Evolutionary conservation across 768 basidiomycete genomes (phyloP), one percentile per base, ranked within the genome.

Genomic region (Leccinum olivaceopallidum): DNA sequence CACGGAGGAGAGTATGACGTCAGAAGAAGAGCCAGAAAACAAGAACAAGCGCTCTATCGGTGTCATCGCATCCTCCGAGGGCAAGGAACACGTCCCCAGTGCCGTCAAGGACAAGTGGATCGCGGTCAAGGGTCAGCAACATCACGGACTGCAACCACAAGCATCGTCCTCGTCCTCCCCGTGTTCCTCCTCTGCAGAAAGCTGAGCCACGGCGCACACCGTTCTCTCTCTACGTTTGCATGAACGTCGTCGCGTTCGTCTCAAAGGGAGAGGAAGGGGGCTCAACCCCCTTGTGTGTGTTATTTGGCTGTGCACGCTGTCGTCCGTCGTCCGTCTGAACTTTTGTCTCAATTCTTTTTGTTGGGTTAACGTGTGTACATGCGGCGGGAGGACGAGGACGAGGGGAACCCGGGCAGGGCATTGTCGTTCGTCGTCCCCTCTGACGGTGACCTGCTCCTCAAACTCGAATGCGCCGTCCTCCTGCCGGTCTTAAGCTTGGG

Each of bases 1-100:
- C 67, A 84, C 84, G 24, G 90, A 92, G 73, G 88, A 87, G 69
- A 89, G 88, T 68, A 76, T 88, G 64, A 87, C 88, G 4, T 89
- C 88, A 36, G 90, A 91, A 66, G 89, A 81, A 59, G 84, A 90
- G 68, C 69, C 71, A 22, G 82, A 85, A 44, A 83, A 82, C 67
- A 65, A 49, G 42, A 44, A 47, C 44, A 47, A 47, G 44, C 44
- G 44, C 44, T 20, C 44, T 4, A 47, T 47, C 20, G 44, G 69
- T 20, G 71, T 69, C 49, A 57, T 54, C 34, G 53, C 57, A 56
- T 54, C 57, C 5, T 47, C 58, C 6, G 61, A 68, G 26, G 32
- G 42, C 57, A 71, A 69, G 58, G 73, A 78, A 44, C 72, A 57
- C 24, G 7, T 32, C 64, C 18, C 44, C 39, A 37, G 37, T 7